Evolutionary conservation across 2,329 filamentous ascomycete species (phyloP), one percentile per base, ranked within the genome.

Genomic region (Neopestalotiopsis clavispora): DNA sequence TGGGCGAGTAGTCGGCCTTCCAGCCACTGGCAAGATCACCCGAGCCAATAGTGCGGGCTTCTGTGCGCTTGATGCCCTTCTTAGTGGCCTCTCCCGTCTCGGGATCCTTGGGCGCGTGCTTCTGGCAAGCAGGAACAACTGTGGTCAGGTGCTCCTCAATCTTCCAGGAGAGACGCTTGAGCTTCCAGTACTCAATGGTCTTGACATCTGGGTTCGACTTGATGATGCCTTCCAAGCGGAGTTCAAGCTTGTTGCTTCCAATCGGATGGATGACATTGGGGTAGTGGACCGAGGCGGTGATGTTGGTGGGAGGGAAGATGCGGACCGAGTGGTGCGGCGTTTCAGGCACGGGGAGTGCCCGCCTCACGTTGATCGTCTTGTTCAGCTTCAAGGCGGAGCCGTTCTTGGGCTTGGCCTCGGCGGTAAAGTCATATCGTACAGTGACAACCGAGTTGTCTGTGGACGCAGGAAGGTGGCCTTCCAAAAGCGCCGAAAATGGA

Each of bases 271-370:
- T 91, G 72, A 97, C 89, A 49, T 93, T 90, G 61, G 92, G 92
- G 72, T 97, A 91, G 75, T 94, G 91, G 71, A 96, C 92, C 76
- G 91, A 91, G 69, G 94, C 93, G 73, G 94, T 95, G 76, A 99
- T 91, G 82, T 97, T 96, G 73, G 96, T 99, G 0, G 96, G 95
- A 62, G 95, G 96, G 82, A 99, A 99, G 77, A 98, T 93, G 76
- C 95, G 94, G 71, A 97, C 91, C 17, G 93, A 97, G 81, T 95
- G 91, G 81, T 97, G 95, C 70, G 97, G 94, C 66, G 88, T 86
- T 63, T 94, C 92, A 2, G 93, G 89, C 66, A 92, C 82, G 7
- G 83, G 86, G 32, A 98, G 89, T 42, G 94, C 92, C 71, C 95
- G 93, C 82, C 91, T 91, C 73, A 98, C 87, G 67, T 90, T 85